Evolutionary conservation across 1,139 yeast genomes (phyloP), one percentile per base, ranked within the genome.

Genomic region (Kazachstania sp.): DNA sequence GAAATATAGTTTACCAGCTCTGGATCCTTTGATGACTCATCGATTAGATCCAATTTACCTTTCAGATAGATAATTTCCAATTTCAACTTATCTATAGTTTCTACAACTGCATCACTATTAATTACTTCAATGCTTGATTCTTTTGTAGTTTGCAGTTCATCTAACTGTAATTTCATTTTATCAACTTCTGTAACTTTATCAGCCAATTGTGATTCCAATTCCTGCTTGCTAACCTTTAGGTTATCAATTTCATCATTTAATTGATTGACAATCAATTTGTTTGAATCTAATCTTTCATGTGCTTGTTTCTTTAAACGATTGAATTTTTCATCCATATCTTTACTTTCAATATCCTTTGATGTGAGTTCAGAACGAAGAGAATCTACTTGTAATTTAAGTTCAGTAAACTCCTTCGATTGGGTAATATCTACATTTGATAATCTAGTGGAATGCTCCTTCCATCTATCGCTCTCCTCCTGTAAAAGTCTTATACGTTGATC

Each of bases 361-460:
- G 53, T 47, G 1, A 60, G 71, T 63, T 44, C 57, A 12, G 52
- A 54, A 30, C 59, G 55, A 26, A 61, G 43, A 3, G 53, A 51
- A n/a, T 55, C 56, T 7, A 63, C 49, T 41, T 63, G 69, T 18
- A 71, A 65, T 45, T 67, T 63, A 20, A 71, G 55, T 16, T 62
- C 64, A 20, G 18, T 4, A n/a, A 32, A 9, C 18, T 32, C 36
- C 12, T 32, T 32, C 18, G 36, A 18, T 9, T 32, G 11, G 8
- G 36, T 13, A 5, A 15, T 15, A 9, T 7, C 13, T 19, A 16
- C 28, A 6, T 18, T 11, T 3, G 38, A 36, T 2, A 36, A 11
- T 6, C 26, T 74, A 51, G 74, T 75, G 11, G 77, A 68, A 46
- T 80, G 70, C 19, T 63, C 66, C 63, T 74, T 77, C 83, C 83